Conservation (phyloP, 179 eudicot genomes). For the Heliamphora pulchella region DNA sequence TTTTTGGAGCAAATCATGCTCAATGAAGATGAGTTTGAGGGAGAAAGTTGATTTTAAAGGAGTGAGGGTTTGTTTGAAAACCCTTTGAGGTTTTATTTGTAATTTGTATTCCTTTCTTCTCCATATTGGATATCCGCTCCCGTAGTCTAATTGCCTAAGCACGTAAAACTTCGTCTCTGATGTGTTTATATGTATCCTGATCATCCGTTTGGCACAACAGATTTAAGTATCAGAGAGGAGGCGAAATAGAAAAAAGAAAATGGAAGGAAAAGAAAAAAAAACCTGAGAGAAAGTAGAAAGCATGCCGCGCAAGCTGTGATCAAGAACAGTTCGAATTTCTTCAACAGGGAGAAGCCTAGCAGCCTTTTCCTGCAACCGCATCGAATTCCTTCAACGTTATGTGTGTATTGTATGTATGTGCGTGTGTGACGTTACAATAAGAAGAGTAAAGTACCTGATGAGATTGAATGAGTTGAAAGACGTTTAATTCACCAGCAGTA, state of each 20-base stretch:
- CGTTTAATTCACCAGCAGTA: slow-evolving; percentile 22
- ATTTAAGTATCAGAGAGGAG: not conserved
- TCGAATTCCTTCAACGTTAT: not conserved
- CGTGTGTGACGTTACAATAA: too few relatives aligned
- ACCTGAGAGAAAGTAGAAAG: slow-evolving; percentile 93
- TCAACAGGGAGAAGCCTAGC: slow-evolving; percentile 64
- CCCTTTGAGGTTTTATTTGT: too few relatives aligned
- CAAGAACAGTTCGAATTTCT: slow-evolving; percentile 60
- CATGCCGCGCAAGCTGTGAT: slow-evolving; percentile 55
- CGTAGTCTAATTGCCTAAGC: too few relatives aligned
- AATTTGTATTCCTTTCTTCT: too few relatives aligned
- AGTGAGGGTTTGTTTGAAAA: too few relatives aligned
- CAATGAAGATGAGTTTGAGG: too few relatives aligned
- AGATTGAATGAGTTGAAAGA: slow-evolving; percentile 45
- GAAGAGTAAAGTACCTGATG: slow-evolving; percentile 38
- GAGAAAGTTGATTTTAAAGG: too few relatives aligned
- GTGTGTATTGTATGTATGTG: too few relatives aligned
- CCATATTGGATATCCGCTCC: too few relatives aligned
- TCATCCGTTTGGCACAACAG: not conserved
- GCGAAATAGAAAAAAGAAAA: not conserved
- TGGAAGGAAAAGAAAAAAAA: not conserved
- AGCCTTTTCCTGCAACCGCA: slow-evolving; percentile 58
- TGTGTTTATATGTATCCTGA: not conserved
- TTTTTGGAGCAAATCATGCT: too few relatives aligned
- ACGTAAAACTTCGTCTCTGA: too few relatives aligned